Evolutionary conservation across 495 filamentous ascomycete species (phyloP).

Genomic region (Platismatia glauca): DNA sequence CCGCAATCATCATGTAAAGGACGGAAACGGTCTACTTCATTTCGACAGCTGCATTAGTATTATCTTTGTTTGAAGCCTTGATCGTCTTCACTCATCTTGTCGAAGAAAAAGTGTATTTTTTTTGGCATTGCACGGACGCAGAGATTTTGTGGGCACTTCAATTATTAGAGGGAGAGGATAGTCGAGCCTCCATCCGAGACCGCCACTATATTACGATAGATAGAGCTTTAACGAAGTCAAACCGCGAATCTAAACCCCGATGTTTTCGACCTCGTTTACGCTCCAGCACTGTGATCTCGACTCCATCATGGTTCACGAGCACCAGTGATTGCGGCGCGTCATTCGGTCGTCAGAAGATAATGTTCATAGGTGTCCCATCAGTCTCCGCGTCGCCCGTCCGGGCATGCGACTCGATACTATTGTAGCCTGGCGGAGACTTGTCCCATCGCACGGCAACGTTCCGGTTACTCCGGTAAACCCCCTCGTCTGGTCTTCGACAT

Average conservation of each 20-base stretch:
- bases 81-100: slow-evolving; percentile 11
- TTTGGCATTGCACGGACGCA: neutral
- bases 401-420: too few relatives aligned
- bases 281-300: neutral
- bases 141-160: neutral
- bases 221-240: neutral
- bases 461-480: too few relatives aligned
- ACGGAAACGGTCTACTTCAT: neutral
- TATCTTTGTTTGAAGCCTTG: neutral
- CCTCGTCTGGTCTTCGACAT: too few relatives aligned
- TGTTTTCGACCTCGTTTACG: neutral
- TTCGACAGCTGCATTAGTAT: neutral
- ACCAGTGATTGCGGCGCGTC: too few relatives aligned
- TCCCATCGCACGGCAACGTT: too few relatives aligned
- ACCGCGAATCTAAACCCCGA: too few relatives aligned
- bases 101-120: neutral
- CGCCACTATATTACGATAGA: neutral
- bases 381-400: too few relatives aligned
- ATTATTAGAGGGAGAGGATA: neutral
- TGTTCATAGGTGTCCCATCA: too few relatives aligned
- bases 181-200: neutral
- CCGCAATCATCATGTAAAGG: slow-evolving; percentile 78
- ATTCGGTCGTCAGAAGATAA: too few relatives aligned
- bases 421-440: too few relatives aligned
- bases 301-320: too few relatives aligned